Percentiles rank a stretch among this genome's conserved stretches.
Conservation (phyloP, 495 filamentous ascomycete genomes). For the Aspergillus nidulans region DNA sequence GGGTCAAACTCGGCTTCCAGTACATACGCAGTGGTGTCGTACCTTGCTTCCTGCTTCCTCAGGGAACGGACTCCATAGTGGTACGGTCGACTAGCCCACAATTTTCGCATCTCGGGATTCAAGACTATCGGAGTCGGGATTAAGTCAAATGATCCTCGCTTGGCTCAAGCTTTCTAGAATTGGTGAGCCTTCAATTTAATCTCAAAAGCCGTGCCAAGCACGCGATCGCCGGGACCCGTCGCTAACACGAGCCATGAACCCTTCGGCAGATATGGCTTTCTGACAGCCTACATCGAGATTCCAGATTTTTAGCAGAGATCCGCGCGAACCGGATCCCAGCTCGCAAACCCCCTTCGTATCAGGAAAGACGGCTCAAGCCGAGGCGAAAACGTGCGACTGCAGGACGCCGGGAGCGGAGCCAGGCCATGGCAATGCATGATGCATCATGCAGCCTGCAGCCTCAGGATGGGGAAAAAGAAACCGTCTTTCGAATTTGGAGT, state of each 20-base stretch:
- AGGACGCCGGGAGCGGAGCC: neutral
- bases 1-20: neutral
- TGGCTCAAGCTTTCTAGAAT: too few relatives aligned
- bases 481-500: neutral
- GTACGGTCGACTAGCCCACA: slow-evolving; percentile 3
- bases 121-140: neutral
- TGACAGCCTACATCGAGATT: too few relatives aligned
- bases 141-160: slow-evolving; percentile 10
- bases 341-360: neutral
- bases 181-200: slow-evolving; percentile 2
- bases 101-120: too few relatives aligned
- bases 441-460: neutral
- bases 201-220: slow-evolving; percentile 8
- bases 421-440: too few relatives aligned
- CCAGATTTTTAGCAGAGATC: too few relatives aligned
- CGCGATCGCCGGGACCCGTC: slow-evolving; percentile 5
- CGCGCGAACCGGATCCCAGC: neutral
- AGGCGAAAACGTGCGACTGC: slow-evolving; percentile 7
- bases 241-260: neutral
- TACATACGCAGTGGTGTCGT: neutral
- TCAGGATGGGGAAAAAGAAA: neutral
- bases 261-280: neutral
- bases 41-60: neutral
- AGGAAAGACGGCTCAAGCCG: neutral
- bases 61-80: slow-evolving; percentile 5